Conservation (phyloP, 2,329 filamentous ascomycete species). For the Rachicladosporium sp. region DNA sequence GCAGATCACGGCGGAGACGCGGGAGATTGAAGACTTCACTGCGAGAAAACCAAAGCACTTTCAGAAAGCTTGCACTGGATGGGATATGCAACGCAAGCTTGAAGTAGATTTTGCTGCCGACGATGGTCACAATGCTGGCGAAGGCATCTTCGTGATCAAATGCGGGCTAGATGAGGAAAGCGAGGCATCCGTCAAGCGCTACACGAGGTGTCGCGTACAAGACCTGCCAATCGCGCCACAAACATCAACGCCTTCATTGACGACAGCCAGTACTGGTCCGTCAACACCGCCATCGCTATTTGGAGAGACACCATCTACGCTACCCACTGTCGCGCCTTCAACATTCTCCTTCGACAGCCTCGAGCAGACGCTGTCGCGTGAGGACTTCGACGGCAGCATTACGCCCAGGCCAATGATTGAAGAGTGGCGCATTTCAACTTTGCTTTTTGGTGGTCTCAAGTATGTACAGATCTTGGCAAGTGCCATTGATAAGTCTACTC, state of each 20-base stretch:
- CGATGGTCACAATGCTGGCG: constrained; percentile 63
- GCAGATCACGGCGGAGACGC: constrained; percentile 63
- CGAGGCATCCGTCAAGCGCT: constrained; percentile 42
- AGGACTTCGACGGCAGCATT: constrained; percentile 15
- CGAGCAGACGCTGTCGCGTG: constrained; percentile 13
- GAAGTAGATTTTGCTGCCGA: constrained; percentile 83
- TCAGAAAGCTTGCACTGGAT: constrained; percentile 63
- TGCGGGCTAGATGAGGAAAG: constrained; percentile 55
- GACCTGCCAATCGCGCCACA: constrained; percentile 9
- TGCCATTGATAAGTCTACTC: constrained; percentile 61
- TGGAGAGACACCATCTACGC: constrained; percentile 29
- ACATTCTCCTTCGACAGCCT: constrained; percentile 15
- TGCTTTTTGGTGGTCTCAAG: constrained; percentile 49
- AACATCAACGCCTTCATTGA: constrained; percentile 16
- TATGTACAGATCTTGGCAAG: constrained; percentile 54
- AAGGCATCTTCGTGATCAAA: constrained; percentile 61
- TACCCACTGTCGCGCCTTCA: constrained; percentile 23
- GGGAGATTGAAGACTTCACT: constrained; percentile 68
- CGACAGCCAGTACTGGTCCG: constrained; percentile 12
- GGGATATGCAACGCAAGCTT: constrained; percentile 81
- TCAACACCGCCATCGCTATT: constrained; percentile 37
- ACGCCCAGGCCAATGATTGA: constrained; percentile 30
- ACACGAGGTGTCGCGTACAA: constrained; percentile 40
- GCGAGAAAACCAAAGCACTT: constrained; percentile 65
- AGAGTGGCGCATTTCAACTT: constrained; percentile 54